These are phyloP conservation scores for Aquanectria penicillioides DNA, from an alignment of 2,329 filamentous ascomycete species.

Conservation along the genomic window DNA sequence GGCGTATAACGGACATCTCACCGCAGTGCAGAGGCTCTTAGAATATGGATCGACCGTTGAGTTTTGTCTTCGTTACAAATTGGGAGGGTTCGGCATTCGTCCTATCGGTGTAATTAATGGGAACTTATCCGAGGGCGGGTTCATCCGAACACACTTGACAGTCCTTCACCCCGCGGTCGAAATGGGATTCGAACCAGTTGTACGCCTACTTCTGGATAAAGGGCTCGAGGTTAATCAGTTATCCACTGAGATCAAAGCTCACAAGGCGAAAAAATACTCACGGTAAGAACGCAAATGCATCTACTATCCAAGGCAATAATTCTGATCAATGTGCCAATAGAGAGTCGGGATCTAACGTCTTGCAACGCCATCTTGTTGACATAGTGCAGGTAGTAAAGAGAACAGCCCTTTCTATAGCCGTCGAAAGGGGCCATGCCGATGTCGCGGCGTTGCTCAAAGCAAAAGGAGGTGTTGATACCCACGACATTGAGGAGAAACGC, in stretches of 20 bases:
- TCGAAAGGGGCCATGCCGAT: neutral
- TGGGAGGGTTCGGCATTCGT: neutral
- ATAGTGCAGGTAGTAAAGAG: neutral
- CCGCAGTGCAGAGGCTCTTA: neutral
- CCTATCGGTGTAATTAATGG: neutral
- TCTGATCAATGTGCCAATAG: neutral
- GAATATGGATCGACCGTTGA: neutral
- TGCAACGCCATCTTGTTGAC: neutral
- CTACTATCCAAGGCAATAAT: too few relatives aligned
- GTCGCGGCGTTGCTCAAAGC: neutral
- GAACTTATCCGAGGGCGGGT: neutral
- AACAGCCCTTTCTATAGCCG: neutral
- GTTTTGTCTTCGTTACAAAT: neutral
- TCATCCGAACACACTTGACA: neutral
- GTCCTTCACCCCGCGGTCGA: neutral
- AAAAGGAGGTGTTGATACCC: neutral
- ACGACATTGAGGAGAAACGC: neutral
- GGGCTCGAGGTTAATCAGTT: neutral
- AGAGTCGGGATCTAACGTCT: neutral
- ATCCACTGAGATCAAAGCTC: neutral
- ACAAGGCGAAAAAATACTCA: neutral
- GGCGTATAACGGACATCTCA: neutral
- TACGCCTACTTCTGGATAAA: neutral
- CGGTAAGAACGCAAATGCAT: neutral
- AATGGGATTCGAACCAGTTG: neutral